Conservation (phyloP, 129 eudicot genomes). For the Chrysanthemum seticuspe region DNA sequence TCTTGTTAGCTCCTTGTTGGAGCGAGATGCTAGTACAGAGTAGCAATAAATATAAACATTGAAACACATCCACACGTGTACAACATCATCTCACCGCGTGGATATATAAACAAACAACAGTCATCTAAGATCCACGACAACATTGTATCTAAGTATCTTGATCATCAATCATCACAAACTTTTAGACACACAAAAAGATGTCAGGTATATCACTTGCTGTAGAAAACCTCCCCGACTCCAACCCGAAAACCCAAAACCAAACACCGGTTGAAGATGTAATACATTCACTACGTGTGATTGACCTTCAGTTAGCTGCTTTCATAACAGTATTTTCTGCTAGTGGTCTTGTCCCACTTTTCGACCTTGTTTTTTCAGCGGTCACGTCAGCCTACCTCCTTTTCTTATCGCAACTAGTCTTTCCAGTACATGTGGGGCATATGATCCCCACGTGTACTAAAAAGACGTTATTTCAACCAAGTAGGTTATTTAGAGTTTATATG, state of each 20-base stretch:
- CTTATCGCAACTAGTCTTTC: conserved; percentile 64
- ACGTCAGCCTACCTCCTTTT: conserved; percentile 54
- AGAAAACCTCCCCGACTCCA: conserved; percentile 4
- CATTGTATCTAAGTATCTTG: too few relatives aligned
- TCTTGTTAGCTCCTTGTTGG: too few relatives aligned
- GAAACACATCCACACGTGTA: too few relatives aligned
- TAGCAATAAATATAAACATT: too few relatives aligned
- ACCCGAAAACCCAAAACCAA: conserved; percentile 21
- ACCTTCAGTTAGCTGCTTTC: conserved; percentile 78
- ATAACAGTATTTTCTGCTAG: conserved; percentile 86
- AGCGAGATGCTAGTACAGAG: too few relatives aligned
- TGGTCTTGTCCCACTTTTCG: conserved; percentile 77
- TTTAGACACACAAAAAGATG: too few relatives aligned
- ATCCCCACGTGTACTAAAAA: background rate
- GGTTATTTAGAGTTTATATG: conserved; percentile 53
- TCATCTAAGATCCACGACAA: too few relatives aligned
- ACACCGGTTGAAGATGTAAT: conserved; percentile 35
- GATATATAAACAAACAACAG: too few relatives aligned
- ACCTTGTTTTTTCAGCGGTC: conserved; percentile 68
- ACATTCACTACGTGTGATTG: conserved; percentile 67
- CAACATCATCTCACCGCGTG: too few relatives aligned
- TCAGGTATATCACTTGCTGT: too few relatives aligned
- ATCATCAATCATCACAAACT: too few relatives aligned
- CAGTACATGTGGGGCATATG: conserved; percentile 11
- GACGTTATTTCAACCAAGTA: conserved; percentile 40